A percentile compares a stretch with the other conserved stretches of the same genome.
These are phyloP conservation scores for Malassezia nana DNA, from an alignment of 1,284 basidiomycete genomes.

Conservation along the genomic window DNA sequence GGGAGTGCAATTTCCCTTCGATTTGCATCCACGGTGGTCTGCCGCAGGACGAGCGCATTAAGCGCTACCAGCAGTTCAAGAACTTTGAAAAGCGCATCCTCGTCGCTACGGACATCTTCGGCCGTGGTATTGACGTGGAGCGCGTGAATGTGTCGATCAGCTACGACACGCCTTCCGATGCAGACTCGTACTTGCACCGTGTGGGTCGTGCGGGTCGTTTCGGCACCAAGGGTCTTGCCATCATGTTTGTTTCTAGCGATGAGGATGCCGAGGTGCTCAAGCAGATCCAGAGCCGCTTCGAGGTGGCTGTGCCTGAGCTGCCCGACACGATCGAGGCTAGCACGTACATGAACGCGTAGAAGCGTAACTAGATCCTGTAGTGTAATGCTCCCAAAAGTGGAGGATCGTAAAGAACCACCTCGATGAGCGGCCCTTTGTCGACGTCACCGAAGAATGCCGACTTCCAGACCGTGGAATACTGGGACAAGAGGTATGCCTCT, in stretches of 20 bases:
- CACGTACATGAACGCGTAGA: constrained; percentile 49
- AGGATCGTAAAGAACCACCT: constrained; percentile 1
- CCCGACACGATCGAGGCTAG: constrained; percentile 80
- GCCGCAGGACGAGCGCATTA: constrained; percentile 89
- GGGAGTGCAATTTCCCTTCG: constrained; percentile 96
- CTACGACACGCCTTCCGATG: constrained; percentile 81
- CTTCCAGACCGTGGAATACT: constrained; percentile 31
- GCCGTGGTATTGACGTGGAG: constrained; percentile 48
- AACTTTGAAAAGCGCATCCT: constrained; percentile 89
- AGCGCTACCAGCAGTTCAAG: constrained; percentile 97
- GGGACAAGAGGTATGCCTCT: constrained; percentile 33
- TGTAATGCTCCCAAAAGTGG: constrained; percentile 3
- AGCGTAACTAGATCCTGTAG: neutral
- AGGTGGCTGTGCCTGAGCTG: constrained; percentile 81
- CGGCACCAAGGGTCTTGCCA: constrained; percentile 98
- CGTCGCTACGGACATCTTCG: constrained; percentile 48
- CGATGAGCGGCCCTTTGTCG: neutral
- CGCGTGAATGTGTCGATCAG: constrained; percentile 46
- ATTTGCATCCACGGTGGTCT: constrained; percentile 95
- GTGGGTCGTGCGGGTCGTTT: constrained; percentile 98
- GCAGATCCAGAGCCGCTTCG: constrained; percentile 79
- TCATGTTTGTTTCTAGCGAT: constrained; percentile 88
- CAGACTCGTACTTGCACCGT: constrained; percentile 95
- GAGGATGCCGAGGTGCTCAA: constrained; percentile 86
- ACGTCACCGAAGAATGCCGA: constrained; percentile 28